Conservation (phyloP, 176 grass and related monocot genomes). For the Lolium perenne region DNA sequence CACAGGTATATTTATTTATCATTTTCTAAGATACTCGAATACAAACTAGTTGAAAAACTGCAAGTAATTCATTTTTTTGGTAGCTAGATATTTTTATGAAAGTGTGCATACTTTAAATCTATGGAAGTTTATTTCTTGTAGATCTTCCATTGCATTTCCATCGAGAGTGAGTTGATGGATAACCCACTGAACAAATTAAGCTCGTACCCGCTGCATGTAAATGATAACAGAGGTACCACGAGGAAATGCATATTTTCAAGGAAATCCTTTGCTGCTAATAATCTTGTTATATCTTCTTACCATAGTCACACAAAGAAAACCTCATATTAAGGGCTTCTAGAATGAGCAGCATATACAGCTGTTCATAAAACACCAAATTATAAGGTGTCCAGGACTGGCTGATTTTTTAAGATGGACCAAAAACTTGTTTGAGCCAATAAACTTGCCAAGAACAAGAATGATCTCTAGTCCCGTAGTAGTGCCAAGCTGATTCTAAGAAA, state of each 20-base stretch:
- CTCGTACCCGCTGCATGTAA: too few relatives aligned
- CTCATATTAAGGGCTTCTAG: background rate
- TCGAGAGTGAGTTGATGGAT: too few relatives aligned
- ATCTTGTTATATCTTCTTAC: background rate
- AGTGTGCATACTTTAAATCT: too few relatives aligned
- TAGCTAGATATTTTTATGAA: too few relatives aligned
- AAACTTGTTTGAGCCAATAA: background rate
- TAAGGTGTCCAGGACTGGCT: background rate
- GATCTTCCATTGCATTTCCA: too few relatives aligned
- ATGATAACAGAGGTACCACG: too few relatives aligned
- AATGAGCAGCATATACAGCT: slow-evolving; percentile 5
- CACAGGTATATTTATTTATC: background rate
- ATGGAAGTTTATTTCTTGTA: too few relatives aligned
- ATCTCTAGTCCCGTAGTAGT: background rate
- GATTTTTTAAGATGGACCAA: background rate
- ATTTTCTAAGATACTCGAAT: too few relatives aligned
- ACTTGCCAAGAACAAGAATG: background rate
- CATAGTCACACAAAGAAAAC: background rate
- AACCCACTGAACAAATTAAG: too few relatives aligned
- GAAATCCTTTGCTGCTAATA: background rate
- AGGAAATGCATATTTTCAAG: slow-evolving; percentile 15
- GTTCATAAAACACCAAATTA: background rate
- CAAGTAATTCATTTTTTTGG: too few relatives aligned
- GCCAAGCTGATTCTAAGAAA: slow-evolving; percentile 12
- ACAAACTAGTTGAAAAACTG: too few relatives aligned